Percentiles rank a stretch among this genome's conserved stretches.
Conservation (phyloP, 352 stramenopile species). For the Pythium coloratum region DNA sequence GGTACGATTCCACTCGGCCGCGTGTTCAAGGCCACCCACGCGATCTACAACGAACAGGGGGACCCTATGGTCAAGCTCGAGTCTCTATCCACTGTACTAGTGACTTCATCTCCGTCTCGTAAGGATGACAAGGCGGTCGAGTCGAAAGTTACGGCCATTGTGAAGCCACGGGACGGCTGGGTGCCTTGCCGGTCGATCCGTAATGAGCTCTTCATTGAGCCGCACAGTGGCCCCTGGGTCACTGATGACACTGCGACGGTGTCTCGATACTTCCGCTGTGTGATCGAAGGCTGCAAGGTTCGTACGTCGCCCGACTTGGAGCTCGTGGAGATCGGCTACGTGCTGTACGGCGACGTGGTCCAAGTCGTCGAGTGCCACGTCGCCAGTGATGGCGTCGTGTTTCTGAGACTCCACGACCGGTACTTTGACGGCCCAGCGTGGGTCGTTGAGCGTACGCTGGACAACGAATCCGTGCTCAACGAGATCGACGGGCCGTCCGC, state of each 20-base stretch:
- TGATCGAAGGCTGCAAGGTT: conserved; percentile 79
- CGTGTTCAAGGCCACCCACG: conserved; percentile 55
- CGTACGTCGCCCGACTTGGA: conserved; percentile 46
- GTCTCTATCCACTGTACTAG: conserved; percentile 35
- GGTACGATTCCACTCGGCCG: conserved; percentile 62
- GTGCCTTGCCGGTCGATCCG: conserved; percentile 72
- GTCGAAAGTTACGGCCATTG: not conserved
- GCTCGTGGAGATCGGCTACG: conserved; percentile 68
- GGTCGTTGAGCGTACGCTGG: conserved; percentile 72
- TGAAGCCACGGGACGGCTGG: conserved; percentile 45
- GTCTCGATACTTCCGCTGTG: conserved; percentile 54
- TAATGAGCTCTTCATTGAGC: conserved; percentile 73
- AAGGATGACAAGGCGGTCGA: not conserved
- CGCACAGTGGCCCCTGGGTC: conserved; percentile 45
- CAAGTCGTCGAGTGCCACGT: conserved; percentile 60
- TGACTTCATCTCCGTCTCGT: not conserved
- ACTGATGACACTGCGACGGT: not conserved
- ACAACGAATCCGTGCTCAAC: conserved; percentile 79
- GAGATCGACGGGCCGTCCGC: conserved; percentile 49
- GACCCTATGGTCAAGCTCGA: conserved; percentile 74
- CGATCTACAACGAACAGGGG: conserved; percentile 73
- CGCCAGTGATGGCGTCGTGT: conserved; percentile 52
- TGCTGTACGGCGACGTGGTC: conserved; percentile 75
- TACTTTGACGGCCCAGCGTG: conserved; percentile 74
- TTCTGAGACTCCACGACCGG: conserved; percentile 53